These are phyloP conservation scores for Flaveria trinervia DNA, from an alignment of 129 eudicot genomes.

Conservation along the genomic window DNA sequence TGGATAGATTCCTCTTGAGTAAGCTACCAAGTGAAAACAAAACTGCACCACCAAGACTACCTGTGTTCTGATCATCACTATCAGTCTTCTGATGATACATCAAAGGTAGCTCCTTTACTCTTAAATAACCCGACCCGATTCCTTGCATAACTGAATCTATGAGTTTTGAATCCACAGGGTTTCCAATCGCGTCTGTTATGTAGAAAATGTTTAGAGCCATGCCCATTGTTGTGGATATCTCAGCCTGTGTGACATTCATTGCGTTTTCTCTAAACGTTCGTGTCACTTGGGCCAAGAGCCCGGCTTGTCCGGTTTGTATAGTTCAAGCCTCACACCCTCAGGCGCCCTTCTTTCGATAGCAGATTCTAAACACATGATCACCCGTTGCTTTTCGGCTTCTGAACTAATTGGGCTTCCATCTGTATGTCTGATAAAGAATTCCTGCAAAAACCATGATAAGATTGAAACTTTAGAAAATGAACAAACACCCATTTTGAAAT, in stretches of 20 bases:
- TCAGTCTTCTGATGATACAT: conserved; percentile 45
- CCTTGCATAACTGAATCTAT: conserved; percentile 58
- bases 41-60: conserved; percentile 59
- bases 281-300: conserved; percentile 80
- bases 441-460: conserved; percentile 42
- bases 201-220: conserved; percentile 62
- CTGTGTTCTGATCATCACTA: conserved; percentile 38
- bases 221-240: conserved; percentile 68
- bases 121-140: conserved; percentile 57
- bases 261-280: conserved; percentile 93
- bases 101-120: conserved; percentile 73
- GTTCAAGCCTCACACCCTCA: conserved; percentile 79
- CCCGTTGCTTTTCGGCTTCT: conserved; percentile 87
- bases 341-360: conserved; percentile 86
- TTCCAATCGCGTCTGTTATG: conserved; percentile 73
- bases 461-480: conserved; percentile 13
- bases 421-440: conserved; percentile 71
- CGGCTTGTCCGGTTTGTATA: conserved; percentile 51
- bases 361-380: conserved; percentile 70
- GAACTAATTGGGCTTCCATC: conserved; percentile 87
- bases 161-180: conserved; percentile 51
- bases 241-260: conserved; percentile 80
- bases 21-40: conserved; percentile 81
- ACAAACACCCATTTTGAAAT: conserved; percentile 5
- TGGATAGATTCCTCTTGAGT: conserved; percentile 74